Evolutionary conservation across 1,284 basidiomycete species (phyloP).

Genomic region (Cutaneotrichosporon sp.): DNA sequence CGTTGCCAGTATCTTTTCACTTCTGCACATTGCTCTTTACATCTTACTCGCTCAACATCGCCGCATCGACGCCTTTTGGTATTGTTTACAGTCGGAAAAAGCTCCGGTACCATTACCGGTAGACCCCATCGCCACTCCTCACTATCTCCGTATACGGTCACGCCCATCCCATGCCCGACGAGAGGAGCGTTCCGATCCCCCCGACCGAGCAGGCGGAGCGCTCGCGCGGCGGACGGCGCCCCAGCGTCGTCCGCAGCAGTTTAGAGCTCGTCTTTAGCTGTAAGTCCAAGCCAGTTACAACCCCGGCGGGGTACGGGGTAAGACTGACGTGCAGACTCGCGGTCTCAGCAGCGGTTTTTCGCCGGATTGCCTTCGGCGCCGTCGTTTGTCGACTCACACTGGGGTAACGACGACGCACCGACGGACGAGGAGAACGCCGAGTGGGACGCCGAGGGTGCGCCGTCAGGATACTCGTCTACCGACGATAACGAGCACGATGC

Average conservation of each 20-base stretch:
- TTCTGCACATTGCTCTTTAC: too few species aligned
- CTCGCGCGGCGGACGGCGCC: neutral
- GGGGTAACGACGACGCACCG: constrained; percentile 8
- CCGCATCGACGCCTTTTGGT: too few species aligned
- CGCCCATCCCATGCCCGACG: constrained; percentile 2
- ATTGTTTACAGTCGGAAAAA: too few species aligned
- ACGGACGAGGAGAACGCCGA: constrained; percentile 12
- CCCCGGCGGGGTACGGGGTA: neutral
- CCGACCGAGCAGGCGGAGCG: neutral
- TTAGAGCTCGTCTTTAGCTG: constrained; percentile 48
- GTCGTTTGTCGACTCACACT: constrained; percentile 39
- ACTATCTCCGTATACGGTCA: too few species aligned
- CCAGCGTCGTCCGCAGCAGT: constrained; percentile 35
- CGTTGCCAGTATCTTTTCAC: too few species aligned
- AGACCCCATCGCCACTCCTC: too few species aligned
- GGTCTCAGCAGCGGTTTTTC: constrained; percentile 45
- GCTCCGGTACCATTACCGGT: too few species aligned
- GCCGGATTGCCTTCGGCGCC: constrained; percentile 38
- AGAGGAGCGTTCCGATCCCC: constrained; percentile 16
- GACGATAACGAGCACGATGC: constrained; percentile 23
- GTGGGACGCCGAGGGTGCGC: constrained; percentile 21
- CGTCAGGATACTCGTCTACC: constrained; percentile 9
- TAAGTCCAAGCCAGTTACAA: constrained; percentile 18
- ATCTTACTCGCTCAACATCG: too few species aligned
- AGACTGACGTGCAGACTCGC: constrained; percentile 34